Percentiles rank a stretch among this genome's conserved stretches.
Conservation (phyloP, 805 yeast species). For the Yarrowia sp. region DNA sequence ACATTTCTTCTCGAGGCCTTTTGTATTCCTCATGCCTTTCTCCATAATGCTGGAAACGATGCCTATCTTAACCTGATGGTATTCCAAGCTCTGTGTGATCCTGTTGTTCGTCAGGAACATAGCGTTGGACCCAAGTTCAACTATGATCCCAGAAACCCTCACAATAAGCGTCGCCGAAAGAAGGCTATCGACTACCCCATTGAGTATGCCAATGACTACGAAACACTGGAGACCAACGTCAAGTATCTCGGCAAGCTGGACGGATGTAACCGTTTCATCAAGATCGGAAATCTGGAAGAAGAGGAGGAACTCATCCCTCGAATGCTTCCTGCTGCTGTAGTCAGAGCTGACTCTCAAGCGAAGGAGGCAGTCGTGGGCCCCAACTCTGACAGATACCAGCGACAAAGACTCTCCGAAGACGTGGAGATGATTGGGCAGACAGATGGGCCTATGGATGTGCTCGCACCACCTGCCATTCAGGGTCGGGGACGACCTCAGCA, state of each 20-base stretch:
- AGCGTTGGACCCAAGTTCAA: neutral
- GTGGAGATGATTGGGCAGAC: constrained; percentile 6
- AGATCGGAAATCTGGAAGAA: neutral
- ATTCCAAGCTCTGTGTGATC: constrained; percentile 53
- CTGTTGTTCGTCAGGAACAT: constrained; percentile 30
- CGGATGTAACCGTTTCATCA: constrained; percentile 1
- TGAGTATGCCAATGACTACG: neutral
- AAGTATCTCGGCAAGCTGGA: constrained; percentile 22
- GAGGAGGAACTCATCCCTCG: constrained; percentile 1
- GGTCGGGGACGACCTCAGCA: neutral
- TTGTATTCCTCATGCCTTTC: constrained; percentile 53
- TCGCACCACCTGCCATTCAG: neutral
- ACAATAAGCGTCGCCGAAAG: constrained; percentile 3
- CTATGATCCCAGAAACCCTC: neutral
- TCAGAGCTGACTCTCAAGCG: neutral
- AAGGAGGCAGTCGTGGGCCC: neutral
- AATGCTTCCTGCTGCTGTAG: neutral
- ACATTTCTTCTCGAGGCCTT: constrained; percentile 47
- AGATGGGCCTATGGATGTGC: neutral
- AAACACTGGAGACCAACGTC: neutral
- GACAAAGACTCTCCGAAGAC: constrained; percentile 1
- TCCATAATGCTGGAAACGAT: constrained; percentile 74
- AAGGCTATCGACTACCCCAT: constrained; percentile 2
- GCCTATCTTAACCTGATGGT: constrained; percentile 58
- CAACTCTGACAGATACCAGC: neutral